phyloP scores from a whole-genome alignment of 257 asterid genomes.

The Przewalskia tangutica region DNA sequence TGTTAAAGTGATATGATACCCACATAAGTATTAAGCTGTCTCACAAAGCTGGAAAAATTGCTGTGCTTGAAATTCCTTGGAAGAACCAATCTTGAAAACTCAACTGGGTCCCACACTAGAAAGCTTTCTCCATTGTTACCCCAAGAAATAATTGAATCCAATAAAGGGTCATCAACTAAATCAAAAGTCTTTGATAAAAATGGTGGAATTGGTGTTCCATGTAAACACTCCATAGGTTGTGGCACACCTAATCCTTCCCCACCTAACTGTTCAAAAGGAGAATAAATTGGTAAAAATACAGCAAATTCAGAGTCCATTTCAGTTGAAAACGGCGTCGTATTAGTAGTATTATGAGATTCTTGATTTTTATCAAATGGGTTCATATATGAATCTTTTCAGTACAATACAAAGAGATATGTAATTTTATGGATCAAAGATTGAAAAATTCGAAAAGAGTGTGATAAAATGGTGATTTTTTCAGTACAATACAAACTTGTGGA shows the following conservation, averaged over 20 bases:
- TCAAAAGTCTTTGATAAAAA: conserved; percentile 72
- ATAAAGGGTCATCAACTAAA: conserved; percentile 58
- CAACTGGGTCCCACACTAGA: conserved; percentile 72
- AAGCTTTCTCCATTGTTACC: conserved; percentile 57
- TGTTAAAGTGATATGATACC: conserved; percentile 46
- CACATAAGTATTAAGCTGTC: conserved; percentile 93
- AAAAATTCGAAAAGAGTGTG: background rate
- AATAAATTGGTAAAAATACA: background rate
- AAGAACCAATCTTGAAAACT: conserved; percentile 46
- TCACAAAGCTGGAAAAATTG: conserved; percentile 90
- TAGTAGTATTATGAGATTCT: background rate
- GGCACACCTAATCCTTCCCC: conserved; percentile 23
- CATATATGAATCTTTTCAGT: conserved; percentile 14
- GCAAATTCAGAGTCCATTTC: conserved; percentile 2
- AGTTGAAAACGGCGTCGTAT: conserved; percentile 5
- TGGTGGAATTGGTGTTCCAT: conserved; percentile 56
- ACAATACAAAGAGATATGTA: background rate
- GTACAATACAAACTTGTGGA: no score
- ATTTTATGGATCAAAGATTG: background rate
- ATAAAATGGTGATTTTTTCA: background rate
- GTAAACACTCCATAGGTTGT: conserved; percentile 49
- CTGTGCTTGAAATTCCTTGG: conserved; percentile 84
- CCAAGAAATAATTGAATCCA: conserved; percentile 63
- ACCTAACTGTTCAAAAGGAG: conserved; percentile 6
- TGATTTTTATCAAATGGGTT: conserved; percentile 16